Evolutionary conservation across 2,329 filamentous ascomycete genomes (phyloP), one percentile per base, ranked within the genome.

Genomic region (Aschersonia sp.): DNA sequence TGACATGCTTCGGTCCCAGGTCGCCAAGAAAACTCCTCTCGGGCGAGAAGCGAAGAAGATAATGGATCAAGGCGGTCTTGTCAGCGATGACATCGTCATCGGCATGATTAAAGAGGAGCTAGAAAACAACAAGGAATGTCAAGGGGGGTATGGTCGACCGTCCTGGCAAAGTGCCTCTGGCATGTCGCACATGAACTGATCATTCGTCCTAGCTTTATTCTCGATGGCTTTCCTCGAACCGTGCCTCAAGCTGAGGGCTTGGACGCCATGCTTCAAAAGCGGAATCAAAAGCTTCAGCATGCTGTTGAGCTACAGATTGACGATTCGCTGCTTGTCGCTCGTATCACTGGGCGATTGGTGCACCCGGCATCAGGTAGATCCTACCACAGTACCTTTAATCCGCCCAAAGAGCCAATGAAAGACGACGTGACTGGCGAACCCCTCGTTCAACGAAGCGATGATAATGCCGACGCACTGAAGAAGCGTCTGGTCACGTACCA

Each of bases 21-120:
- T 98, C 63, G 85, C 90, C 55, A 94, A 94, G 73, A 95, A 97
- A 81, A 98, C 92, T 49, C 70, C 85, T 50, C 81, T 98, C 55
- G 92, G 92, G 58, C 80, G 85, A 63, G 88, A 95, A 74, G 92
- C 92, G 56, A 98, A 98, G 83, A 97, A 97, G 81, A 98, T 98
- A 68, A 98, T 98, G 92, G 92, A 98, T 64, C 84, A 90, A 66
- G 92, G 92, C 59, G 90, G 90, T 57, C 81, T 98, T 50, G 92
- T 98, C 66, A 94, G 88, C 67, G 92, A 98, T 68, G 90, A 97
- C 65, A 98, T 98, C 64, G 90, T 98, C 79, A 86, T 98, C 67
- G 88, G 90, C 69, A 98, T 98, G 92, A 98, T 98, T 74, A 90
- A 92, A 80, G 85, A 83, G 66, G 90, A 98, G 76, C 78, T 98